These are phyloP conservation scores for Fusarium poae DNA, from an alignment of 2,329 filamentous ascomycete genomes.

Conservation along the genomic window DNA sequence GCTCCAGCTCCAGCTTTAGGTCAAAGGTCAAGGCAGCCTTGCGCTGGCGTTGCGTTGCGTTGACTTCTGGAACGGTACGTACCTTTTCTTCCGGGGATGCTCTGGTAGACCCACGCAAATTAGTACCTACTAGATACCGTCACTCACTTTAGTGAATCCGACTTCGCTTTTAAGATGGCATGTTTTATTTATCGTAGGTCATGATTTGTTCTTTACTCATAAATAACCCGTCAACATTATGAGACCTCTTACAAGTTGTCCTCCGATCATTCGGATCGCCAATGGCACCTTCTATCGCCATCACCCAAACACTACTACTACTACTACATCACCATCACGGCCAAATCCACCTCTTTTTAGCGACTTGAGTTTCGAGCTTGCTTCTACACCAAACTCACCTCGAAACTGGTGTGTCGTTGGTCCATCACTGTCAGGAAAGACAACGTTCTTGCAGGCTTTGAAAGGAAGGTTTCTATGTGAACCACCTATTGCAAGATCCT, in stretches of 20 bases:
- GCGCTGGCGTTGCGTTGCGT: constrained; percentile 42
- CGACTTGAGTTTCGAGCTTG: constrained; percentile 76
- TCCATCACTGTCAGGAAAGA: constrained; percentile 82
- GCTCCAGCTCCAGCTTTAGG: constrained; percentile 29
- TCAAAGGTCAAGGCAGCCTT: constrained; percentile 40
- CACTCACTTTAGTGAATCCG: constrained; percentile 37
- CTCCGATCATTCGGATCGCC: constrained; percentile 77
- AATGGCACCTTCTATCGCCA: constrained; percentile 87
- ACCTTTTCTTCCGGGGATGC: constrained; percentile 25
- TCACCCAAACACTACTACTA: constrained; percentile 70
- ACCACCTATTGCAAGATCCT: constrained; percentile 81
- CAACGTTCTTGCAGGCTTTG: constrained; percentile 83
- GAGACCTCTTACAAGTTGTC: constrained; percentile 57
- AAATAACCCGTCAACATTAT: constrained; percentile 45
- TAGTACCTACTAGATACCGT: constrained; percentile 21
- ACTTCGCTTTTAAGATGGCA: constrained; percentile 33
- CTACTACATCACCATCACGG: constrained; percentile 58
- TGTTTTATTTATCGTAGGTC: constrained; percentile 2
- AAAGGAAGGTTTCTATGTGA: constrained; percentile 80
- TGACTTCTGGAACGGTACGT: constrained; percentile 32
- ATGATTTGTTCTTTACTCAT: constrained; percentile 17
- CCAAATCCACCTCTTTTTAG: constrained; percentile 81
- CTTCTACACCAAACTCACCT: constrained; percentile 63
- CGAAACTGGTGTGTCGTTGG: constrained; percentile 89
- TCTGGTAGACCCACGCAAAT: constrained; percentile 23